Evolutionary conservation across 1,284 basidiomycete genomes (phyloP).

Genomic region (Puccinia hordei): DNA sequence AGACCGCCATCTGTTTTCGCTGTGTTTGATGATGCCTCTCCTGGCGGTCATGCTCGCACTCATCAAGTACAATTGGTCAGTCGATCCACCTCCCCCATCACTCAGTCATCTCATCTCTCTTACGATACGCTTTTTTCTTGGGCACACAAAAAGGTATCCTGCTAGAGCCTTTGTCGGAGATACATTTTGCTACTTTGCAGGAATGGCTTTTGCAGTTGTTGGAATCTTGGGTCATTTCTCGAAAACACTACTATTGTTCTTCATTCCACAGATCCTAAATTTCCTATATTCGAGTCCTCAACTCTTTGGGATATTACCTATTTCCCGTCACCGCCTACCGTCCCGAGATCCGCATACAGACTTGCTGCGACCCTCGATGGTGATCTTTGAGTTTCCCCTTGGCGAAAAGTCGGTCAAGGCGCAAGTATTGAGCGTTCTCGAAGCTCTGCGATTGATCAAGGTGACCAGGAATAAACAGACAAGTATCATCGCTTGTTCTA

Average conservation of each 20-base stretch:
- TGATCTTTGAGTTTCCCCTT: slow-evolving; percentile 62
- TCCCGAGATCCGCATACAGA: slow-evolving; percentile 70
- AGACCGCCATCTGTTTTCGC: slow-evolving; percentile 86
- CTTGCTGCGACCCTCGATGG: slow-evolving; percentile 72
- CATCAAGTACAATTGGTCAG: slow-evolving; percentile 89
- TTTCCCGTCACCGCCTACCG: slow-evolving; percentile 90
- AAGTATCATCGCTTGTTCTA: slow-evolving; percentile 70
- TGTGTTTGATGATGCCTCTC: slow-evolving; percentile 95
- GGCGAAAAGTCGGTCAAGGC: neutral
- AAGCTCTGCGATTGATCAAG: slow-evolving; percentile 65
- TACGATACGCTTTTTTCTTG: neutral
- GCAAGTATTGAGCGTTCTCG: slow-evolving; percentile 66
- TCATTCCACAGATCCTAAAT: slow-evolving; percentile 97
- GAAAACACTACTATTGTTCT: slow-evolving; percentile 94
- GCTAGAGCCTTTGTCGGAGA: slow-evolving; percentile 93
- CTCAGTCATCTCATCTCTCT: neutral
- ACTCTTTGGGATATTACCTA: slow-evolving; percentile 87
- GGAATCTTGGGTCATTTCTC: slow-evolving; percentile 96
- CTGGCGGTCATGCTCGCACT: slow-evolving; percentile 86
- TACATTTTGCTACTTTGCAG: slow-evolving; percentile 95
- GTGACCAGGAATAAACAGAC: slow-evolving; percentile 41
- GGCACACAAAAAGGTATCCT: slow-evolving; percentile 77
- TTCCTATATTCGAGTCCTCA: slow-evolving; percentile 93
- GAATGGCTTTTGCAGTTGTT: slow-evolving; percentile 95
- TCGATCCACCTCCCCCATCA: slow-evolving; percentile 3